Conservation (phyloP, 371 early-diverging fungal species). For the Quaeritorhiza haematococci region DNA sequence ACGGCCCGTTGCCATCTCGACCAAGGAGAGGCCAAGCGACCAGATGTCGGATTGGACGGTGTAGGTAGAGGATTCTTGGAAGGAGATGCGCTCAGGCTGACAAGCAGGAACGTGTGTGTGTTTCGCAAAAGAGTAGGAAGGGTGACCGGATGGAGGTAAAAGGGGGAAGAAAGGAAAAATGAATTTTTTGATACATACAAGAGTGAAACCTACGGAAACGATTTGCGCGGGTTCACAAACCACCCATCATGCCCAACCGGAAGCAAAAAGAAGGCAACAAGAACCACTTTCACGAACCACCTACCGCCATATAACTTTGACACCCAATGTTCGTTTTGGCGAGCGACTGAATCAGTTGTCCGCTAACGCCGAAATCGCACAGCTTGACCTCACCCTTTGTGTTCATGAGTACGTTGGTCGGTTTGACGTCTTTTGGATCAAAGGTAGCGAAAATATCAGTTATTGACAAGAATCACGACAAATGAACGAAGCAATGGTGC, state of each 20-base stretch:
- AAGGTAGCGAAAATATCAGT: background rate
- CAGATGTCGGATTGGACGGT: constrained; percentile 93
- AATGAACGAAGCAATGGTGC: background rate
- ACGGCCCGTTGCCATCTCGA: constrained; percentile 84
- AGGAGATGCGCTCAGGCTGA: constrained; percentile 91
- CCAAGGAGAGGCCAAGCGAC: constrained; percentile 82
- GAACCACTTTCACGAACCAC: constrained; percentile 23
- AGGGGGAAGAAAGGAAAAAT: background rate
- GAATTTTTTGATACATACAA: background rate
- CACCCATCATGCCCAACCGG: no score
- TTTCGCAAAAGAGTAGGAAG: constrained; percentile 73
- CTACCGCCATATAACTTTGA: constrained; percentile 90
- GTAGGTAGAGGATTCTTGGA: constrained; percentile 70
- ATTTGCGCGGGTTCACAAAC: background rate
- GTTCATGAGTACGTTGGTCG: constrained; percentile 89
- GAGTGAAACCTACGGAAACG: background rate
- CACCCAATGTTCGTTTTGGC: constrained; percentile 93
- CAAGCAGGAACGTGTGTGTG: constrained; percentile 49
- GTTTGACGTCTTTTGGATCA: constrained; percentile 73
- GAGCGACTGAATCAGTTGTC: constrained; percentile 81
- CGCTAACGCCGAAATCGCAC: constrained; percentile 75
- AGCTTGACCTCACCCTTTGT: constrained; percentile 82
- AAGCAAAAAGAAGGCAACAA: no score
- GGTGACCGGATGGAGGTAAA: background rate
- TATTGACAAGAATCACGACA: background rate